Conservation (phyloP, 2,329 filamentous ascomycete species). For the Trichoderma citrinoviride region DNA sequence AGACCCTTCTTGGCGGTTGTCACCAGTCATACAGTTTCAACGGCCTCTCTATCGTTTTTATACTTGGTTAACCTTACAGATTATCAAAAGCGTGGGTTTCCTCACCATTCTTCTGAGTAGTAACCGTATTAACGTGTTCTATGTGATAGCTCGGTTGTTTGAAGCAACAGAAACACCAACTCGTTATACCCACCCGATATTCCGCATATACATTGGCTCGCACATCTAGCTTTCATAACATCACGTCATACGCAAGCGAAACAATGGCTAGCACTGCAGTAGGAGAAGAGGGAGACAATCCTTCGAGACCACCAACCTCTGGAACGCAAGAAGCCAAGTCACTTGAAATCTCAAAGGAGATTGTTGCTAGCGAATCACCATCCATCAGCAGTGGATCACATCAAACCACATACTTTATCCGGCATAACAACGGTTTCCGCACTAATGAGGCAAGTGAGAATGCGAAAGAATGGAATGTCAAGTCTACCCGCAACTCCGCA, state of each 20-base stretch:
- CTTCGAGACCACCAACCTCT: background rate
- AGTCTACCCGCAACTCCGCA: background rate
- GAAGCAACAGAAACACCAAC: background rate
- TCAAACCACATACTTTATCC: background rate
- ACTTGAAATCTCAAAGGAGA: background rate
- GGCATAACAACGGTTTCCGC: background rate
- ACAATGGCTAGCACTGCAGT: background rate
- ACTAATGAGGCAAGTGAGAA: background rate
- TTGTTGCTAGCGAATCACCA: background rate
- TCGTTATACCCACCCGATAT: background rate
- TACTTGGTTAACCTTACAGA: no score
- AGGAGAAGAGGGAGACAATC: background rate
- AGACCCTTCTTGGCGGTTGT: no score
- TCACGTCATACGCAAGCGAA: background rate
- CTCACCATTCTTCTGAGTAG: fast-evolving
- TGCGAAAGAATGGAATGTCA: background rate
- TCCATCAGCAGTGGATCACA: background rate
- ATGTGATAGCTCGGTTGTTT: background rate
- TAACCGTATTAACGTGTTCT: background rate
- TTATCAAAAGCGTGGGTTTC: background rate
- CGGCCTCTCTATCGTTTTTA: background rate
- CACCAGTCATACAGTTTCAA: no score
- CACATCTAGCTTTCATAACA: background rate
- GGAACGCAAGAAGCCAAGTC: background rate
- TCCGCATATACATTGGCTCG: background rate